Evolutionary conservation across 2,329 filamentous ascomycete species (phyloP).

Genomic region (Hypoxylon sp.): DNA sequence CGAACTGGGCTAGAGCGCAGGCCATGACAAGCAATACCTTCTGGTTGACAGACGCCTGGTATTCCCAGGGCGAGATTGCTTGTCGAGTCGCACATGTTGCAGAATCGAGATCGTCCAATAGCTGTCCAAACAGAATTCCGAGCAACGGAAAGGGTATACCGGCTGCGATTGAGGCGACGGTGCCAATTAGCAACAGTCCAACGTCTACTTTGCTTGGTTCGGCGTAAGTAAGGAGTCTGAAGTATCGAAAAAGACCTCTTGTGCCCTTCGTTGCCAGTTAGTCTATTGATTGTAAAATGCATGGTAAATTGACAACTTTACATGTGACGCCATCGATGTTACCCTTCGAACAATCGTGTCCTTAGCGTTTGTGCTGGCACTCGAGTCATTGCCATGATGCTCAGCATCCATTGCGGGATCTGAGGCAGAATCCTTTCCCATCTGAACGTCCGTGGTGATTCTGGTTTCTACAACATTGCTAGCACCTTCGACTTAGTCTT

Average conservation of each 20-base stretch:
- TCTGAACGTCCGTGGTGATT: slow-evolving; percentile 29
- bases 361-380: slow-evolving; percentile 21
- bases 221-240: slow-evolving; percentile 63
- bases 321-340: slow-evolving; percentile 31
- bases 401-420: slow-evolving; percentile 29
- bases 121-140: slow-evolving; percentile 74
- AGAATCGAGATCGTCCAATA: slow-evolving; percentile 72
- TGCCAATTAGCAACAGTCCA: slow-evolving; percentile 60
- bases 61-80: slow-evolving; percentile 48
- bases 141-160: slow-evolving; percentile 75
- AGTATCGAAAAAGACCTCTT: slow-evolving; percentile 57
- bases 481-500: slow-evolving; percentile 16
- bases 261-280: slow-evolving; percentile 36
- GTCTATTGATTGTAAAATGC: slow-evolving; percentile 12
- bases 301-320: slow-evolving; percentile 21
- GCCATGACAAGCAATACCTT: slow-evolving; percentile 73
- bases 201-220: slow-evolving; percentile 62
- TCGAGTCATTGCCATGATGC: slow-evolving; percentile 27
- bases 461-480: neutral
- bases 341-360: slow-evolving; percentile 16
- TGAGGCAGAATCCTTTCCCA: slow-evolving; percentile 37
- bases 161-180: slow-evolving; percentile 65
- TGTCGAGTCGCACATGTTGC: slow-evolving; percentile 64
- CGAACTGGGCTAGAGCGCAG: slow-evolving; percentile 70
- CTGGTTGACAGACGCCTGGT: slow-evolving; percentile 60